Evolutionary conservation across 2,329 filamentous ascomycete genomes (phyloP), one percentile per base, ranked within the genome.

Genomic region (Xylariaceae sp.): DNA sequence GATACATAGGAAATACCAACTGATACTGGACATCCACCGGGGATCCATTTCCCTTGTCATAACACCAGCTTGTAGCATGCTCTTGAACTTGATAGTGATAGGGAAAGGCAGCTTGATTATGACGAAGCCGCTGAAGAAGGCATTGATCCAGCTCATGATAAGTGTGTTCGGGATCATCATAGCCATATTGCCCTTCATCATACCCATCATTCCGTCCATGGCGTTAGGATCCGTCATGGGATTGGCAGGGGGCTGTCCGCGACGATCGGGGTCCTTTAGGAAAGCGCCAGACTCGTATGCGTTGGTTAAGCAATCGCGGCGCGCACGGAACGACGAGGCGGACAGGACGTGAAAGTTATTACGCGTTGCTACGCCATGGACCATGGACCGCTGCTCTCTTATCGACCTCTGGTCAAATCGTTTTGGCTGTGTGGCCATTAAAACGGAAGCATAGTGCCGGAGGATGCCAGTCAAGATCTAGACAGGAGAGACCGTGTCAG

Each of bases 121-220:
- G 45, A 99, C 94, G 68, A 96, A 99, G 30, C 94, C 94, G 49
- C 90, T 95, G 67, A 99, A 99, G 70, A 97, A 99, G 0, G 94
- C 92, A 75, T 99, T 99, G 71, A 99, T 97, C 94, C 94, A 99
- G 62, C 92, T 94, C 94, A 99, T 99, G 63, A 99, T 99, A 69
- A 99, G 75, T 5, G 92, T 97, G 73, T 99, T 96, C 46, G 94
- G 94, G 54, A 99, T 90, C 77, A 99, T 97, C 94, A 97, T 99
- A 61, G 94, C 92, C 88, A 99, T 96, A 70, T 99, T 96, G 54
- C 92, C 92, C 82, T 99, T 99, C 89, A 99, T 95, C 90, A 96
- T 96, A 63, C 94, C 92, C 94, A 99, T 99, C 94, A 99, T 99
- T 63, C 92, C 92, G 69, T 99, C 95, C 94, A 99, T 99, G 54